These are phyloP conservation scores for Trichothecium sympodiale DNA, from an alignment of 2,329 filamentous ascomycete species.

Conservation along the genomic window DNA sequence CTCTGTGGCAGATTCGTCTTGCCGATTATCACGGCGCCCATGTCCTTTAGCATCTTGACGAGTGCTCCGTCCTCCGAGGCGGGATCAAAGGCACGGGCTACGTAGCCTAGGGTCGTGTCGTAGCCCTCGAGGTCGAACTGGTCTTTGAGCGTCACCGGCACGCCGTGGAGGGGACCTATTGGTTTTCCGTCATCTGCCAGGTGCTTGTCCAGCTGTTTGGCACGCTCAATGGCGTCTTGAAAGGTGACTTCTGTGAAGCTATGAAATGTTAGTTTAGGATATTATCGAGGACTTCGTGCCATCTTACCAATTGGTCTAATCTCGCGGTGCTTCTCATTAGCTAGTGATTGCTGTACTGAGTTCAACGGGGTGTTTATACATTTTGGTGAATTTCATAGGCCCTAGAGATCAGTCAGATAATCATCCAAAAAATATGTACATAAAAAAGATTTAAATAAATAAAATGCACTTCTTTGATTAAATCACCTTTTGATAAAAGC, in stretches of 20 bases:
- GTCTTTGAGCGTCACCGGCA: constrained; percentile 79
- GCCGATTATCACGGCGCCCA: constrained; percentile 79
- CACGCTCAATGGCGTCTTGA: constrained; percentile 1
- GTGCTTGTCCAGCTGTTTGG: constrained; percentile 1
- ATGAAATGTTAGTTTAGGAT: too few relatives aligned
- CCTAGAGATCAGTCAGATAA: too few relatives aligned
- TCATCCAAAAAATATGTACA: too few relatives aligned
- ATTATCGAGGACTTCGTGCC: too few relatives aligned
- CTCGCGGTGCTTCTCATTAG: too few relatives aligned
- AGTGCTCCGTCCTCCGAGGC: constrained; percentile 55
- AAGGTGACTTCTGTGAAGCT: constrained; percentile 4
- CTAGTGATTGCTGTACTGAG: too few relatives aligned
- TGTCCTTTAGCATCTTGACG: constrained; percentile 70
- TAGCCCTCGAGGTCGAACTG: constrained; percentile 71
- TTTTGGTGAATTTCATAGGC: too few relatives aligned
- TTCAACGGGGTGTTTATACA: too few relatives aligned
- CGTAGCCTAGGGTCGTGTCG: constrained; percentile 64
- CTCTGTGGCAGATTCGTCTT: constrained; percentile 76
- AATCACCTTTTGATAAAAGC: too few relatives aligned
- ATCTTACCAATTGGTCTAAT: too few relatives aligned
- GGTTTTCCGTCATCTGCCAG: constrained; percentile 37
- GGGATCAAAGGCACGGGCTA: constrained; percentile 32
- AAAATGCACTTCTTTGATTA: too few relatives aligned
- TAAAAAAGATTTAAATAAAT: too few relatives aligned
- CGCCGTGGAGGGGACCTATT: constrained; percentile 72